phyloP scores from a whole-genome alignment of 257 asterid genomes.

The Solanum microdontum region DNA sequence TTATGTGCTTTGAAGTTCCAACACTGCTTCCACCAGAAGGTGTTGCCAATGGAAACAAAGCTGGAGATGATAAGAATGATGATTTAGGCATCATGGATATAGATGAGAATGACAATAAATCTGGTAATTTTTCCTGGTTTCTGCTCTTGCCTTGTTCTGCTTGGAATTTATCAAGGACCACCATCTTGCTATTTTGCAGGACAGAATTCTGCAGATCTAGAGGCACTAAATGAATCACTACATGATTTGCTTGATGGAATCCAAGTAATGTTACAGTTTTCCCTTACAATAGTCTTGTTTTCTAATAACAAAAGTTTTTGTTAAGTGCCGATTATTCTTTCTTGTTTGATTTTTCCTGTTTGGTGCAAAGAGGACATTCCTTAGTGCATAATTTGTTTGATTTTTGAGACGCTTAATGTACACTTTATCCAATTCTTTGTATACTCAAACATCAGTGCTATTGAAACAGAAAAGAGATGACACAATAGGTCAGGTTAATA shows the following conservation, averaged over 20 bases:
- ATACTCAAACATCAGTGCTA: neutral
- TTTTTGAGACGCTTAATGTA: neutral
- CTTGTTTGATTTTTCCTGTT: neutral
- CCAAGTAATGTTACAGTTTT: slow-evolving; percentile 41
- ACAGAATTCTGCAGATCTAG: slow-evolving; percentile 45
- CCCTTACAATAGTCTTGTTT: neutral
- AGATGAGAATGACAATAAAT: slow-evolving; percentile 32
- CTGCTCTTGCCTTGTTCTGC: slow-evolving; percentile 6
- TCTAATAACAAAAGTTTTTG: neutral
- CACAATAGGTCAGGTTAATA: neutral
- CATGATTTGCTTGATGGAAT: slow-evolving; percentile 93
- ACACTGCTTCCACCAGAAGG: slow-evolving; percentile 66
- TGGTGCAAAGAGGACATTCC: neutral
- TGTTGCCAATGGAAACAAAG: slow-evolving; percentile 43
- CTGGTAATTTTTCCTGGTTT: slow-evolving; percentile 26
- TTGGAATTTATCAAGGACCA: slow-evolving; percentile 2
- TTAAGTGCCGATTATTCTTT: neutral
- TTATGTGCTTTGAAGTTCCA: slow-evolving; percentile 95
- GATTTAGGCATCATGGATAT: slow-evolving; percentile 63
- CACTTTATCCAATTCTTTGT: neutral
- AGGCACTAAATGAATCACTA: slow-evolving; percentile 74
- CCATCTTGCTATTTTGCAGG: slow-evolving; percentile 25
- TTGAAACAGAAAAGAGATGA: neutral
- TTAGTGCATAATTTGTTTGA: neutral
- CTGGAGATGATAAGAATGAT: slow-evolving; percentile 36